Evolutionary conservation across 768 basidiomycete genomes (phyloP).

Genomic region (Boletus reticulatus): DNA sequence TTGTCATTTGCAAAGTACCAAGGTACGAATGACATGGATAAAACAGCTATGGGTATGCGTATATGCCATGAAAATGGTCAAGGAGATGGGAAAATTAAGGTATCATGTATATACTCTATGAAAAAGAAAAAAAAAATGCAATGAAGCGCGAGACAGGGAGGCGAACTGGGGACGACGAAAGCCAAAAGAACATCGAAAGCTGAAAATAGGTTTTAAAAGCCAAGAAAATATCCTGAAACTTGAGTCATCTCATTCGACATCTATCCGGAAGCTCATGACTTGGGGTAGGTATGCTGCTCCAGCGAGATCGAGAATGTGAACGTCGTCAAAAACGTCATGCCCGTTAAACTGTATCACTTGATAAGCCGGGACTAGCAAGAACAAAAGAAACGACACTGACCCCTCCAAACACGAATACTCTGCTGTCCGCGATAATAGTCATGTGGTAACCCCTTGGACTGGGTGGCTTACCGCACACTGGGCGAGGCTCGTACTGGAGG

Average conservation of each 20-base stretch:
- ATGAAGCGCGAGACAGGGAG: neutral
- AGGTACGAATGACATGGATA: constrained; percentile 7
- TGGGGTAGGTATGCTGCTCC: constrained; percentile 89
- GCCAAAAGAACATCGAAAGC: neutral
- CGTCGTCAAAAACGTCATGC: constrained; percentile 78
- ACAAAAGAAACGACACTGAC: constrained; percentile 17
- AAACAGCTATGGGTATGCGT: constrained; percentile 22
- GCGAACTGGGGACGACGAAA: neutral
- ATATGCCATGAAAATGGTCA: constrained; percentile 25
- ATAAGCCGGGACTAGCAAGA: neutral
- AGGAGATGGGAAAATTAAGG: constrained; percentile 22
- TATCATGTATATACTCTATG: constrained; percentile 48
- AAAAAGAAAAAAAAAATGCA: constrained; percentile 22
- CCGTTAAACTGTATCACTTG: constrained; percentile 60
- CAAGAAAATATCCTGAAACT: neutral
- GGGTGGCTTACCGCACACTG: constrained; percentile 64
- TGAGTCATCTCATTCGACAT: constrained; percentile 29
- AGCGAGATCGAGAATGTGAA: constrained; percentile 81
- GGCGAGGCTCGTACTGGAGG: constrained; percentile 77
- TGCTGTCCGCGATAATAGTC: constrained; percentile 76
- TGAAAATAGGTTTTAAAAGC: neutral
- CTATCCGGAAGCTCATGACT: constrained; percentile 73
- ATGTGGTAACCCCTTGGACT: constrained; percentile 83
- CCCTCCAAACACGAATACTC: constrained; percentile 86
- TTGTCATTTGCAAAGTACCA: constrained; percentile 1